Percentiles rank a stretch among this genome's conserved stretches.
Evolutionary conservation across 805 yeast species (phyloP).

Genomic region (Yarrowia divulgata): DNA sequence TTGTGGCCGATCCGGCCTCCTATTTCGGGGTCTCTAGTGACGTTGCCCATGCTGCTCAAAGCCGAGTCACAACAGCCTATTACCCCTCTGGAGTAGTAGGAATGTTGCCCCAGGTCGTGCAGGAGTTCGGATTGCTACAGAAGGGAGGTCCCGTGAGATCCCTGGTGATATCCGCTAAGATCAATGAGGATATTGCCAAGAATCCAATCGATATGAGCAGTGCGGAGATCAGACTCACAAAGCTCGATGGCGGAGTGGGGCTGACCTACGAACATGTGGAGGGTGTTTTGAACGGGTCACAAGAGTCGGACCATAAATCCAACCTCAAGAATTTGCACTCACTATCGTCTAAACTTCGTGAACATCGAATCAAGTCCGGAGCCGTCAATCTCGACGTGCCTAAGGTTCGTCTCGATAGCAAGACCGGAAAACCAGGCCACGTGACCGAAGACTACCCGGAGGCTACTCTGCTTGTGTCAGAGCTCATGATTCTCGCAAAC

Average conservation of each 20-base stretch:
- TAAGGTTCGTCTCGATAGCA: slow-evolving; percentile 29
- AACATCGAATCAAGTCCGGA: slow-evolving; percentile 51
- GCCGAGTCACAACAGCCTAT: slow-evolving; percentile 62
- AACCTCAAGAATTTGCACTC: slow-evolving; percentile 53
- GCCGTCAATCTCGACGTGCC: slow-evolving; percentile 53
- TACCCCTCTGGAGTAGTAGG: slow-evolving; percentile 69
- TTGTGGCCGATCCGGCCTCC: slow-evolving; percentile 89
- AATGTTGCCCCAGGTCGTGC: slow-evolving; percentile 66
- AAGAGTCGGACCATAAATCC: slow-evolving; percentile 41
- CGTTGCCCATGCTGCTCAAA: slow-evolving; percentile 16
- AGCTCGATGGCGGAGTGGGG: slow-evolving; percentile 43
- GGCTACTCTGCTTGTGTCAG: slow-evolving; percentile 75
- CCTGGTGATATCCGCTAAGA: slow-evolving; percentile 7
- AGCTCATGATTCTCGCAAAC: slow-evolving; percentile 84
- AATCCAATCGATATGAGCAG: neutral
- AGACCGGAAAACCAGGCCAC: slow-evolving; percentile 43
- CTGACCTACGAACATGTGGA: slow-evolving; percentile 71
- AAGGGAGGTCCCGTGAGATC: slow-evolving; percentile 15
- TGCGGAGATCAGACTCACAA: slow-evolving; percentile 50
- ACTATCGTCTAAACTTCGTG: slow-evolving; percentile 49
- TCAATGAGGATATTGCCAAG: neutral
- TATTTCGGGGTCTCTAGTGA: slow-evolving; percentile 51
- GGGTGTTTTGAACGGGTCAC: slow-evolving; percentile 52
- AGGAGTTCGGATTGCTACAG: slow-evolving; percentile 20
- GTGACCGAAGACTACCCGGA: slow-evolving; percentile 50